Base-by-base conservation (phyloP, 2,329 filamentous ascomycete species). In the Ascochyta lentis region DNA sequence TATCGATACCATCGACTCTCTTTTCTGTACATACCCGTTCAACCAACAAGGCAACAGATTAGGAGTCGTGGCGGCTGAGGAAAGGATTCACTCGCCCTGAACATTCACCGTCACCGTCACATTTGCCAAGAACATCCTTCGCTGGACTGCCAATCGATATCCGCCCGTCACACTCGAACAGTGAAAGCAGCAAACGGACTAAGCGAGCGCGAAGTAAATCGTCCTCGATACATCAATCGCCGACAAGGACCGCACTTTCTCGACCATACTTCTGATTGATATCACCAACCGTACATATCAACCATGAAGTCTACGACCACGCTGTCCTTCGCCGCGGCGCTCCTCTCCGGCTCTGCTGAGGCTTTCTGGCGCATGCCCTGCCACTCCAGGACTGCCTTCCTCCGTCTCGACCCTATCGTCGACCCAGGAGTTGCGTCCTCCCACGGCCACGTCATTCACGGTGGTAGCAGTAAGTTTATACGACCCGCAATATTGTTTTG, bases 351-450 rank as follows among this genome's bases (percentile, higher is more conserved):
- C 43, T 67, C 72, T 23, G 69, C 85, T 39, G 86, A 89, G 65
- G 87, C 88, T 49, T 89, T 91, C 70, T 83, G 90, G 71, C 86
- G 84, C 67, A 91, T 91, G 80, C 85, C 85, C 70, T 87, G 87
- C 68, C 80, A 85, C 63, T 81, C 83, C 38, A 84, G 88, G 66
- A 80, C 87, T 64, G 84, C 83, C 44, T 78, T 81, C 45, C 85
- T 84, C 64, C 86, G 84, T 49, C 76, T 70, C 77, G 92, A 71
- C 80, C 77, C 67, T 40, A 70, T 76, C 35, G 71, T 75, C 43
- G 65, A 72, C 51, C 60, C 61, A 4, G 71, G 67, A 31, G 46
- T 60, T 13, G 60, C 69, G 33, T 68, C 71, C 5, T 64, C 57
- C 24, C 72, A 76, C 60, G 64, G 58, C 23, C 73, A 75, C 58